Evolutionary conservation across 2,329 filamentous ascomycete species (phyloP), one percentile per base, ranked within the genome.

Genomic region (Camillea tinctor): DNA sequence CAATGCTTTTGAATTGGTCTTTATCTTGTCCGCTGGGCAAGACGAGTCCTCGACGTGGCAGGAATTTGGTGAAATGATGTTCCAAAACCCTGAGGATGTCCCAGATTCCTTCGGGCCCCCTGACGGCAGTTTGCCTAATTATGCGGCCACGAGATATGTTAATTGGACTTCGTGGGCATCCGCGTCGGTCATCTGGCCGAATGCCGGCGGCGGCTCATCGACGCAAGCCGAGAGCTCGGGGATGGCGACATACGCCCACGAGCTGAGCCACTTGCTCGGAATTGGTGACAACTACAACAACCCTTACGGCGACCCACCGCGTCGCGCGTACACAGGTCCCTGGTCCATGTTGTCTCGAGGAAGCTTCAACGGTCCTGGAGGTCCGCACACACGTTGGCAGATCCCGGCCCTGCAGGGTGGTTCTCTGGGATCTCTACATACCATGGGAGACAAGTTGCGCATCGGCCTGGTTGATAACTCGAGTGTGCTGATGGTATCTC

Each of bases 281-380:
- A 83, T 84, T 21, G 78, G 79, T 8, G 82, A 84, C 65, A 84
- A 84, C 66, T 84, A 84, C 66, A 84, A 84, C 64, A 84, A 84
- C 57, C 81, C 81, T 0, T 84, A 79, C 63, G 73, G 77, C 2
- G 64, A 71, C 1, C 81, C 80, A 1, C 67, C 76, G 50, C 75
- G 79, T 2, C 77, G 82, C 21, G 70, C 78, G 0, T 84, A 81
- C 66, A 81, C 81, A 0, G 82, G 82, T 0, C 80, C 81, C 0
- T 84, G 77, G 73, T 80, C 77, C 5, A 84, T 84, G 81, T 73
- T 84, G 62, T 78, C 77, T 21, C 72, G 81, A 0, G 81, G 81
- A 3, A 79, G 75, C 2, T 84, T 84, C 72, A 82, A 82, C 58
- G 82, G 82, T 0, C 81, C 81, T 0, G 81, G 81, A 0, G 81